phyloP scores from a whole-genome alignment of 2,329 filamentous ascomycete species.

The Botryotinia convoluta region DNA sequence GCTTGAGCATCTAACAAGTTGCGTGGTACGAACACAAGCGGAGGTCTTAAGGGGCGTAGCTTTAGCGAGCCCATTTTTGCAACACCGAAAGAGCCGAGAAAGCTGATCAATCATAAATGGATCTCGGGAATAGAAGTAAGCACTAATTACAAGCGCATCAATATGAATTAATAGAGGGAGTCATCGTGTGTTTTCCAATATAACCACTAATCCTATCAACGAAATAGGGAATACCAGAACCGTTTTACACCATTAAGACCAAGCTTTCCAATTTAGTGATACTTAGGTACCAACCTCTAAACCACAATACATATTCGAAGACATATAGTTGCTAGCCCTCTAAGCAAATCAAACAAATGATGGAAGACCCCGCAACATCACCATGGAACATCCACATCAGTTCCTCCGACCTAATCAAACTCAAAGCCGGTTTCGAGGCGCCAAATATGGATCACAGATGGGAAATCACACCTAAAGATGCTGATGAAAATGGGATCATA shows the following conservation, averaged over 20 bases:
- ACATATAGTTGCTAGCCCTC: accelerated
- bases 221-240: accelerated
- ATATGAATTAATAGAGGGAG: not conserved
- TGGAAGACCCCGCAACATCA: not conserved
- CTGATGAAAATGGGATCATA: not conserved
- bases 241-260: not conserved
- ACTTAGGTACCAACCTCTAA: not conserved
- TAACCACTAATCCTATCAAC: not conserved
- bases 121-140: not conserved
- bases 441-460: not conserved
- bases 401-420: not conserved
- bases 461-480: not conserved
- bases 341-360: not conserved
- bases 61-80: not conserved
- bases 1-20: too few species aligned
- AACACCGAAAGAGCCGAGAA: not conserved
- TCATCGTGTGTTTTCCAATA: too few species aligned
- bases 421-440: not conserved
- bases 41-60: not conserved
- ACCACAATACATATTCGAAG: not conserved
- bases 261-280: not conserved
- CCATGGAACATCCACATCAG: not conserved
- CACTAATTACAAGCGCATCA: not conserved
- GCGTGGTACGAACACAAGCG: not conserved
- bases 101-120: not conserved